Evolutionary conservation across 75 land plant genomes (phyloP), one percentile per base, ranked within the genome.

Genomic region (Selaginella tamariscina): DNA sequence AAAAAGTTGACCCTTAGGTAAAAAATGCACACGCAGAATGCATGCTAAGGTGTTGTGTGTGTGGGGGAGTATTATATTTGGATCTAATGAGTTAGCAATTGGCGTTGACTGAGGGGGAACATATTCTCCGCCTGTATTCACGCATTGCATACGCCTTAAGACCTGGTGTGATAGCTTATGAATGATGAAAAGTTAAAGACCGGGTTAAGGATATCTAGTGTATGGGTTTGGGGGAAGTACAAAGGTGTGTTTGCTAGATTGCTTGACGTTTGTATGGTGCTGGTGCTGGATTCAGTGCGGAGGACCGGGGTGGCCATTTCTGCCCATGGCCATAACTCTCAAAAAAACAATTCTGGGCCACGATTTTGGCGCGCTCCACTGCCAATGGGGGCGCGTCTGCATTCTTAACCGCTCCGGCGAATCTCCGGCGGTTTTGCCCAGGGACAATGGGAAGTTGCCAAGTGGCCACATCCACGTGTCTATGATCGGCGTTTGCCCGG

Each of bases 401-500:
- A 39, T 39, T 39, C 15, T 39, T 39, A 39, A 39, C 49, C 49
- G 49, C 49, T 39, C 49, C 49, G 49, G 49, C 49, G 49, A 39
- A 39, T 39, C 49, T 39, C 49, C 49, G 49, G 49, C 49, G 15
- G 49, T 39, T 39, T 39, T 39, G 5, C 49, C 49, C 49, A 15
- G 11, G 49, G 11, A 5, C 49, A 39, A 39, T 39, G 49, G 49
- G 15, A 15, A 5, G 5, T 5, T 15, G 49, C 49, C 49, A 39
- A 15, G 49, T 39, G 49, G 49, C 49, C 11, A 15, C 15, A 39
- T 5, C 49, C 49, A 39, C 49, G 49, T 39, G 49, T n/a, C n/a
- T n/a, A n/a, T n/a, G n/a, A n/a, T n/a, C n/a, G 49, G 49, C 49
- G 49, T 39, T 39, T 39, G 49, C 49, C 49, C 49, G 49, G 49